These are phyloP conservation scores for Penium margaritaceum DNA, from an alignment of 139 green algal genomes.

Conservation along the genomic window DNA sequence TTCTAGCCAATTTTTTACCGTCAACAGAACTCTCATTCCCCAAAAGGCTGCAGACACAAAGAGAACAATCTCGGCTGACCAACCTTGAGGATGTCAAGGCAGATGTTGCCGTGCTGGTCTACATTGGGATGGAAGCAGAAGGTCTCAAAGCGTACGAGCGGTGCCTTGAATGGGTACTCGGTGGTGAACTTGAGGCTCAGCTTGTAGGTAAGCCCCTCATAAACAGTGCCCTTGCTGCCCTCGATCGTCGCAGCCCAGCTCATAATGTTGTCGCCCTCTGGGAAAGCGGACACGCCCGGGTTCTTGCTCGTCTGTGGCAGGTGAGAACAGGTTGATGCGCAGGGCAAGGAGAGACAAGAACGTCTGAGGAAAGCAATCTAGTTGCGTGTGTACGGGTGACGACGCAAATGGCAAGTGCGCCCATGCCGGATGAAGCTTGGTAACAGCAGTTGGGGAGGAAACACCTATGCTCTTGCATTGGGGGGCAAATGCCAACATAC, in stretches of 20 bases:
- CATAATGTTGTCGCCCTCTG: slow-evolving; percentile 70
- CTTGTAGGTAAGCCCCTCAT: slow-evolving; percentile 65
- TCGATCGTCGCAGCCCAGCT: slow-evolving; percentile 69
- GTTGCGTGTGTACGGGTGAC: too few species aligned
- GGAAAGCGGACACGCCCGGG: slow-evolving; percentile 64
- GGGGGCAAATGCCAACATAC: too few species aligned
- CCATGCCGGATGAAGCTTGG: too few species aligned
- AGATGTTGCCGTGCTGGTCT: slow-evolving; percentile 72
- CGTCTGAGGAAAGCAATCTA: too few species aligned
- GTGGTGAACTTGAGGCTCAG: slow-evolving; percentile 60
- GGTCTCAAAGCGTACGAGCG: slow-evolving; percentile 65
- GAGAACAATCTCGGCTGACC: too few species aligned
- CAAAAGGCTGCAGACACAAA: too few species aligned
- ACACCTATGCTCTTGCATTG: too few species aligned
- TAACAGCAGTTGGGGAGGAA: too few species aligned
- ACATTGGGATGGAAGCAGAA: slow-evolving; percentile 77
- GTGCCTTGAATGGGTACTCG: slow-evolving; percentile 75
- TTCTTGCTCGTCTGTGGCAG: slow-evolving; percentile 42
- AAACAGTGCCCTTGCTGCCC: slow-evolving; percentile 57
- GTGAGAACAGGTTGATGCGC: not conserved
- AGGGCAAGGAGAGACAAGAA: not conserved
- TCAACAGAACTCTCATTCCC: too few species aligned
- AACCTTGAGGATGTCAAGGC: slow-evolving; percentile 69
- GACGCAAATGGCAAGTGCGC: too few species aligned
- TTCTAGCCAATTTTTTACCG: too few species aligned